Evolutionary conservation across 2,329 filamentous ascomycete species (phyloP), one percentile per base, ranked within the genome.

Genomic region (Fusarium palustre): DNA sequence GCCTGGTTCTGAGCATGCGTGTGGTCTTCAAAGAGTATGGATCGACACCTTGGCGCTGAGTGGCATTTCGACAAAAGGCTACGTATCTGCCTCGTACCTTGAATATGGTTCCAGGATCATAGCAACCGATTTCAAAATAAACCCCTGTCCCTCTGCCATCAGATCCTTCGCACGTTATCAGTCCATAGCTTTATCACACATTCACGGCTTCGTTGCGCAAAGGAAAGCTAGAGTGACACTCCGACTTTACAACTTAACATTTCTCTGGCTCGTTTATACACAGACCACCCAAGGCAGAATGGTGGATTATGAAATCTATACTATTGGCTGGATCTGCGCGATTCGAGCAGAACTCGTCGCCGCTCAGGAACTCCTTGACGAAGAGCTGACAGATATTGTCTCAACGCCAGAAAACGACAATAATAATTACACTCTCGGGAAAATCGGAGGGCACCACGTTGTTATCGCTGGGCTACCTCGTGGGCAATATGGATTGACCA

Each of bases 261-360:
- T 18, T 4, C 1, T 34, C 0, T 18, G 33, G 11, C 18, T 1
- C 4, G 5, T 36, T 9, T 6, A 18, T 10, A 10, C 18, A 10
- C 4, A 36, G 5, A 36, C 5, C 34, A 8, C 9, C 1, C 18
- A 16, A 20, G 6, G 10, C 36, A 7, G 2, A 13, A 39, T 39
- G 36, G 5, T 39, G 13, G 36, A 39, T 11, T 39, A 39, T 39
- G 6, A 20, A 1, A 0, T 5, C 8, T 39, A 39, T 7, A 39
- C 36, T 5, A 2, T 39, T 20, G 36, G 36, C 11, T 39, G 36
- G 36, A 39, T 39, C 36, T 39, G 36, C 7, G 36, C 36, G n/a
- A 20, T 39, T 13, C 6, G 36, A 20, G 36, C n/a, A 13, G 36
- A 39, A 20, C 36, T 39, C 8, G 36, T 39, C 36, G 36, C 36